A percentile compares a stretch with the other conserved stretches of the same genome.
These are phyloP conservation scores for Clarireedia sp. DNA, from an alignment of 2,329 filamentous ascomycete species.

Conservation along the genomic window DNA sequence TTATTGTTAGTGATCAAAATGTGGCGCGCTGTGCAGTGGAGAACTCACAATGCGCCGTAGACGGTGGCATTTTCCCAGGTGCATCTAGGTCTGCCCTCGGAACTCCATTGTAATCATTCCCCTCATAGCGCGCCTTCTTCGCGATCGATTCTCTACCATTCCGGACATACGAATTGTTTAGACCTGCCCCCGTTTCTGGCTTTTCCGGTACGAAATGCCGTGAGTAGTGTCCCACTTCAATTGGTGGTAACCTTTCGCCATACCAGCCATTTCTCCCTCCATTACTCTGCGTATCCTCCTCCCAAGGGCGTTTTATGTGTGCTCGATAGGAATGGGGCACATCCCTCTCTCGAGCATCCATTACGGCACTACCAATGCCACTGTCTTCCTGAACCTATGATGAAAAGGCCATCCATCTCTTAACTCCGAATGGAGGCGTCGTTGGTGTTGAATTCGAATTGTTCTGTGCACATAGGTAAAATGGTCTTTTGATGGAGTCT, in stretches of 20 bases:
- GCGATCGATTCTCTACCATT: slow-evolving; percentile 14
- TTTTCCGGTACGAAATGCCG: slow-evolving; percentile 11
- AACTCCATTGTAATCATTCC: slow-evolving; percentile 16
- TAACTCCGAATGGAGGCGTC: not conserved
- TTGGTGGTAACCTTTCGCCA: slow-evolving; percentile 21
- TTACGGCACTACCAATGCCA: slow-evolving; percentile 23
- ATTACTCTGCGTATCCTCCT: slow-evolving; percentile 15
- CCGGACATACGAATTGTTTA: slow-evolving; percentile 11
- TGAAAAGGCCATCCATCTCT: slow-evolving; percentile 27
- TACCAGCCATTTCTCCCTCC: slow-evolving; percentile 16
- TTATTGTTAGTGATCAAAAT: slow-evolving; percentile 12
- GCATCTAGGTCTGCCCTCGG: slow-evolving; percentile 12
- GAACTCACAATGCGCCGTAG: slow-evolving; percentile 17
- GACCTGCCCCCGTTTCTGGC: slow-evolving; percentile 9
- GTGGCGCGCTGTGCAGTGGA: not conserved
- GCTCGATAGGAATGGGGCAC: slow-evolving; percentile 22
- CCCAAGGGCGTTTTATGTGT: slow-evolving; percentile 27
- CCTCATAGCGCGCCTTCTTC: slow-evolving; percentile 21
- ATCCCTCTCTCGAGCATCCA: slow-evolving; percentile 26
- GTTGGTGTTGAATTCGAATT: not conserved
- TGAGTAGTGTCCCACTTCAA: slow-evolving; percentile 17
- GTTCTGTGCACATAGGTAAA: not conserved
- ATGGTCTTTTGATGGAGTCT: not conserved
- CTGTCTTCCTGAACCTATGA: slow-evolving; percentile 19
- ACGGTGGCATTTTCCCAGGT: slow-evolving; percentile 13